Evolutionary conservation across 1,284 basidiomycete species (phyloP).

Genomic region (Cryptococcus hybrid): DNA sequence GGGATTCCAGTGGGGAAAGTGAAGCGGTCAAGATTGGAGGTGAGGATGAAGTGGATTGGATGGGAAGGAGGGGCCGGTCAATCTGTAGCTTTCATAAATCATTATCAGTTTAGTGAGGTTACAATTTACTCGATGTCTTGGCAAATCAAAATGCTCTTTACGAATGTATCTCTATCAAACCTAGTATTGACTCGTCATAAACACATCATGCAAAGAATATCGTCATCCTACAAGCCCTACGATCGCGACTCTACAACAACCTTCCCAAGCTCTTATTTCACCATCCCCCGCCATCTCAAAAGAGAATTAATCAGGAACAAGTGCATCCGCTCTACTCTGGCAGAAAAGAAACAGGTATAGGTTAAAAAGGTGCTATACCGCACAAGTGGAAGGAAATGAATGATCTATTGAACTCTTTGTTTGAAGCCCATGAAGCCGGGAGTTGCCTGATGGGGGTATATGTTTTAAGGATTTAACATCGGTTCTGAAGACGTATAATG

Average conservation of each 20-base stretch:
- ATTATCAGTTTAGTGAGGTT: not conserved
- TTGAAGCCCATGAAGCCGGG: too few species aligned
- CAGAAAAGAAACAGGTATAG: too few species aligned
- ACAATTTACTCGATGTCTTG: not conserved
- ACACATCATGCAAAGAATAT: not conserved
- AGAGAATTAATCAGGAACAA: not conserved
- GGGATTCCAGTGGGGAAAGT: slow-evolving; percentile 20
- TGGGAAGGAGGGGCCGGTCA: slow-evolving; percentile 5
- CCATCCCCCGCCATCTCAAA: not conserved
- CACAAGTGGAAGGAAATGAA: too few species aligned
- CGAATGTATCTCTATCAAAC: not conserved
- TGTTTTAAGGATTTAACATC: not conserved
- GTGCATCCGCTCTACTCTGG: not conserved
- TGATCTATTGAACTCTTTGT: too few species aligned
- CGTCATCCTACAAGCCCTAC: not conserved
- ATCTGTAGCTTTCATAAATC: not conserved
- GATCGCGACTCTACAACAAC: not conserved
- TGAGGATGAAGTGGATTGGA: slow-evolving; percentile 36
- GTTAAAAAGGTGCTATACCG: too few species aligned
- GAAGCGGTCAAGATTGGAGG: slow-evolving; percentile 36
- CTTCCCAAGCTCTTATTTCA: not conserved
- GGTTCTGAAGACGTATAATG: not conserved
- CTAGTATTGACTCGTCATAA: too few species aligned
- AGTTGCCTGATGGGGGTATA: not conserved
- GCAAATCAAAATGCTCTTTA: not conserved